These are phyloP conservation scores for Pisolithus marmoratus DNA, from an alignment of 768 basidiomycete species.

Conservation along the genomic window DNA sequence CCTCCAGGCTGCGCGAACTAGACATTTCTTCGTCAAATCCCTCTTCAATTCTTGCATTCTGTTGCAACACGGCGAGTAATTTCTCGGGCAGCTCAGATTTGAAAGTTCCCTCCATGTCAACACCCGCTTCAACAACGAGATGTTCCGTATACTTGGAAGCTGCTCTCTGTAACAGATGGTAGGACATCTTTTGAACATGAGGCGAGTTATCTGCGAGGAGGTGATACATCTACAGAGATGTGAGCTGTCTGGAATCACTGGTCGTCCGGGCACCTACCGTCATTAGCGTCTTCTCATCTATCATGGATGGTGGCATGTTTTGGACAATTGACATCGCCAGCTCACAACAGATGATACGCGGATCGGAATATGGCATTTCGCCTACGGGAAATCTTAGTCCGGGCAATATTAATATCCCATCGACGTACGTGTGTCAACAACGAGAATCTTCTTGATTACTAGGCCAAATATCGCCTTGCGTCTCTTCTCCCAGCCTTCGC, in stretches of 20 bases:
- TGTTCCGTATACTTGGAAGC: constrained; percentile 73
- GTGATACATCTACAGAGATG: constrained; percentile 61
- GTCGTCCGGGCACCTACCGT: constrained; percentile 37
- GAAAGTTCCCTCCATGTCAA: constrained; percentile 57
- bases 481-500: constrained; percentile 61
- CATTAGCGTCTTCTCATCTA: constrained; percentile 58
- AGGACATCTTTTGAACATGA: constrained; percentile 73
- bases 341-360: constrained; percentile 63
- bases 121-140: constrained; percentile 81
- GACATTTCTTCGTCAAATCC: constrained; percentile 37
- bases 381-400: constrained; percentile 3
- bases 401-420: background rate
- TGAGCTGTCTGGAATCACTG: background rate
- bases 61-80: constrained; percentile 58
- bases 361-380: constrained; percentile 37
- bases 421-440: constrained; percentile 46
- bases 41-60: constrained; percentile 36
- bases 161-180: constrained; percentile 63
- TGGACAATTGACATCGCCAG: constrained; percentile 64
- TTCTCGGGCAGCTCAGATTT: constrained; percentile 59
- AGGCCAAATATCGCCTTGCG: constrained; percentile 46
- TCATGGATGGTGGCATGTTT: constrained; percentile 55
- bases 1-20: constrained; percentile 27
- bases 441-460: constrained; percentile 60
- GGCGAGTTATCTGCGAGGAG: constrained; percentile 59